Evolutionary conservation across 306 rosid species (phyloP).

Genomic region (Malus fusca): DNA sequence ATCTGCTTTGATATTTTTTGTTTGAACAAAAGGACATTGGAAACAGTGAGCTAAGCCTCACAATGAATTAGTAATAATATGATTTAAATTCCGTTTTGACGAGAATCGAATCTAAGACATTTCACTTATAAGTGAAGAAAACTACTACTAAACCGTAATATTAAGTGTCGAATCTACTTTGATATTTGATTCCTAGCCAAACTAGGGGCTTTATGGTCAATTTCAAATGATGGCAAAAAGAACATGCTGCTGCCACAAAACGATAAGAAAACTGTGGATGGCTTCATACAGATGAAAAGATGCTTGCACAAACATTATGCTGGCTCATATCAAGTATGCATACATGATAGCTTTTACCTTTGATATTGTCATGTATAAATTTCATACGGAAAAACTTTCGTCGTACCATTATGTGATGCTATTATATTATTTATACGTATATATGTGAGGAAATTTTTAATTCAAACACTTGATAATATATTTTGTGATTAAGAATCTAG

Average conservation of each 20-base stretch:
- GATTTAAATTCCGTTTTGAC: accelerated
- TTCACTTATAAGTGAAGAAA: accelerated
- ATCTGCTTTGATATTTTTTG: no score
- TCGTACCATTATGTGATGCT: no score
- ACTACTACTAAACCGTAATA: no score
- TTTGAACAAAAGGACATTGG: no score
- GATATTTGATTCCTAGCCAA: not conserved
- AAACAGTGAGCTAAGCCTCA: accelerated
- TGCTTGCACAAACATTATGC: not conserved
- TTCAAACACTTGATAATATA: no score
- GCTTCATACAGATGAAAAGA: not conserved
- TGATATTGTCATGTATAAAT: not conserved
- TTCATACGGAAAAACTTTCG: no score
- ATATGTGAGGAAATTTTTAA: not conserved
- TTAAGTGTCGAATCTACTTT: no score
- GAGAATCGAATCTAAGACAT: no score
- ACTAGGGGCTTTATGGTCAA: not conserved
- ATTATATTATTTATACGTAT: no score
- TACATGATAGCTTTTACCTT: not conserved
- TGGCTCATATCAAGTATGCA: not conserved
- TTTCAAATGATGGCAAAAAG: not conserved
- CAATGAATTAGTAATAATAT: no score
- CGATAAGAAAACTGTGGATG: not conserved
- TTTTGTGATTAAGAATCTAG: no score
- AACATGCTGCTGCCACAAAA: conserved; percentile 10